Base-by-base conservation (phyloP, 139 green algal species). In the Micractinium sp. region DNA sequence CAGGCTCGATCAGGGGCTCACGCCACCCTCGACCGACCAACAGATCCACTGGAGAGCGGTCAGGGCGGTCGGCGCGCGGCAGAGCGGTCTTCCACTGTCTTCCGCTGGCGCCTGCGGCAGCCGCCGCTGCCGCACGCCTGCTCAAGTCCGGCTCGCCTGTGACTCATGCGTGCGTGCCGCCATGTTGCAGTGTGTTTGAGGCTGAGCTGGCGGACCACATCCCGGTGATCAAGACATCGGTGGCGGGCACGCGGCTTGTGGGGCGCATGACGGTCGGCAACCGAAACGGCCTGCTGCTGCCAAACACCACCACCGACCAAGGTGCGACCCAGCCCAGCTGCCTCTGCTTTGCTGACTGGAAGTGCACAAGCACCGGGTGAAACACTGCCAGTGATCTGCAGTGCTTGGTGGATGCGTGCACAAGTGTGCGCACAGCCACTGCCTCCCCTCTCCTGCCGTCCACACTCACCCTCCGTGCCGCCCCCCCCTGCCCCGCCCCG, bases 261-360 rank as follows among this genome's bases (percentile, higher is more conserved):
- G 98, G 98, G 0, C 93, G 98, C 19, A 94, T 99, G 90, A 97
- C 93, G 4, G 95, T 97, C 0, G 97, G 98, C 86, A 99, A 99
- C 94, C 97, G 97, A 75, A 99, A 99, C 88, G 98, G 98, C 3
- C 91, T 99, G 85, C 93, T 99, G 77, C 89, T 99, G 71, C 98
- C 98, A 61, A 99, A 98, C 94, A 97, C 96, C 31, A 97, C 96
- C 9, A 97, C 97, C 31, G 98, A 99, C 87, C 97, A 99, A 91
- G 95, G 95, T 96, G 82, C 63, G 89, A 56, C 7, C 47, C 47
- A 56, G 47, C 47, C 9, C 7, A 9, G 47, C 47, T 56, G 47
- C 47, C 47, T 56, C 5, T 9, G 9, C 47, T 9, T 16, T 16
- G 47, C 47, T 56, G 7, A 56, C 47, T 56, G 47, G 7, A 56